Evolutionary conservation across 176 grass and related monocot genomes (phyloP).

Genomic region (Alloteropsis semialata): DNA sequence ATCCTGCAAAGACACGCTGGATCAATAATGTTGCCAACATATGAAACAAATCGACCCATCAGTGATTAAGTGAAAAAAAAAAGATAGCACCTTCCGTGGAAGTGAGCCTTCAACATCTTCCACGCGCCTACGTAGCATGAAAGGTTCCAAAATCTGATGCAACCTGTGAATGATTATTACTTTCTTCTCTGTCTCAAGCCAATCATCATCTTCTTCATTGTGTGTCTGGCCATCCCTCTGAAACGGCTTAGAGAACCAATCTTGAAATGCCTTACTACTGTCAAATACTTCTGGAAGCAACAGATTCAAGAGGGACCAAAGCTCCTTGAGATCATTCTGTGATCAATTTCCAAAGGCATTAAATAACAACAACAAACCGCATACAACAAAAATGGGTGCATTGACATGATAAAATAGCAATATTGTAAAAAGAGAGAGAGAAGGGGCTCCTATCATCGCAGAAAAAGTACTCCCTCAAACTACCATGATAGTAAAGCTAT

Average conservation of each 20-base stretch:
- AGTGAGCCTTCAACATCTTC: constrained; percentile 99
- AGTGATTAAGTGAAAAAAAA: constrained; percentile 24
- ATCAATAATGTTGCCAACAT: constrained; percentile 21
- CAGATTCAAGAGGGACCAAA: constrained; percentile 97
- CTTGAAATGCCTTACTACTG: constrained; percentile 96
- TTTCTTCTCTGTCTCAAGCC: constrained; percentile 99
- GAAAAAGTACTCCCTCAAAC: background rate
- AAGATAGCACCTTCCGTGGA: constrained; percentile 67
- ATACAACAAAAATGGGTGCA: constrained; percentile 22
- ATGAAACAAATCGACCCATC: background rate
- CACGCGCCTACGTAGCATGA: constrained; percentile 92
- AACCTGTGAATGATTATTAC: constrained; percentile 96
- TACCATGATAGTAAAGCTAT: background rate
- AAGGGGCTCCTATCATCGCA: background rate
- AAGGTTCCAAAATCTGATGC: constrained; percentile 98
- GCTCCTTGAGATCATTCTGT: constrained; percentile 99
- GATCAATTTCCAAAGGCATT: constrained; percentile 20
- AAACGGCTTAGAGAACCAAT: constrained; percentile 99
- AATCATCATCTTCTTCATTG: constrained; percentile 88
- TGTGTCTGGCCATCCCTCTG: constrained; percentile 69
- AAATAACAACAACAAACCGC: constrained; percentile 2
- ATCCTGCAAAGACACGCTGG: constrained; percentile 45
- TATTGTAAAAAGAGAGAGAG: background rate
- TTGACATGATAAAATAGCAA: background rate
- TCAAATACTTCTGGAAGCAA: constrained; percentile 99